Evolutionary conservation across 2,329 filamentous ascomycete species (phyloP).

Genomic region (Arthroderma sp.): DNA sequence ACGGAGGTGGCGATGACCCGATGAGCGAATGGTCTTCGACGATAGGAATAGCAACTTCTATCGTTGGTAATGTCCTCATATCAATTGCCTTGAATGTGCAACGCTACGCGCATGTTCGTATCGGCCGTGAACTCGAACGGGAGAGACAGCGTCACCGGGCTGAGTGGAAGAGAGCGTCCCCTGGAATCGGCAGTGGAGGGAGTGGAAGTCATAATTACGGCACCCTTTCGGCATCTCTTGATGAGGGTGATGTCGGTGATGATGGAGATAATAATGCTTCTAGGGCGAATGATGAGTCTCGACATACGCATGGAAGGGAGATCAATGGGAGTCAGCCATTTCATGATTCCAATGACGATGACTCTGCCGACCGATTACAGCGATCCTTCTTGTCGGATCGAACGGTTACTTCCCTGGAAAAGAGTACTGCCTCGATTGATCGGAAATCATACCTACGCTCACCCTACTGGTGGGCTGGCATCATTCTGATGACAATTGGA

Average conservation of each 20-base stretch:
- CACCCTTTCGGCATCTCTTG: background rate
- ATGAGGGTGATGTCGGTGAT: slow-evolving; percentile 17
- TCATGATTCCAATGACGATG: slow-evolving; percentile 14
- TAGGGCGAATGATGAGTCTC: slow-evolving; percentile 17
- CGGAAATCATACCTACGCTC: slow-evolving; percentile 71
- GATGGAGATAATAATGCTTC: background rate
- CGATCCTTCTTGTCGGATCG: slow-evolving; percentile 28
- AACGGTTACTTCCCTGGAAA: slow-evolving; percentile 26
- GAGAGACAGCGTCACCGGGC: slow-evolving; percentile 43
- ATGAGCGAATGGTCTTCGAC: slow-evolving; percentile 51
- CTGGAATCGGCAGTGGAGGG: slow-evolving; percentile 4
- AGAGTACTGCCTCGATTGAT: slow-evolving; percentile 26
- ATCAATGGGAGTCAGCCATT: background rate
- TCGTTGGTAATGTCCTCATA: slow-evolving; percentile 84
- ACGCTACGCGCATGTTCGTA: slow-evolving; percentile 79
- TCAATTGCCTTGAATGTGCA: slow-evolving; percentile 94
- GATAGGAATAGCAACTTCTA: slow-evolving; percentile 87
- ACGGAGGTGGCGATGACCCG: slow-evolving; percentile 1
- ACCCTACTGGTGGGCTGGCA: slow-evolving; percentile 92
- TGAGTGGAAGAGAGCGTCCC: slow-evolving; percentile 35
- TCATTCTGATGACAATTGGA: slow-evolving; percentile 81
- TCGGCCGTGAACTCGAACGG: slow-evolving; percentile 57
- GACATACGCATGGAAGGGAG: slow-evolving; percentile 3
- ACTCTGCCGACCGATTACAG: slow-evolving; percentile 24
- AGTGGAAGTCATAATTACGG: slow-evolving; percentile 7